Evolutionary conservation across 2,329 filamentous ascomycete species (phyloP).

Genomic region (Nemania abortiva): DNA sequence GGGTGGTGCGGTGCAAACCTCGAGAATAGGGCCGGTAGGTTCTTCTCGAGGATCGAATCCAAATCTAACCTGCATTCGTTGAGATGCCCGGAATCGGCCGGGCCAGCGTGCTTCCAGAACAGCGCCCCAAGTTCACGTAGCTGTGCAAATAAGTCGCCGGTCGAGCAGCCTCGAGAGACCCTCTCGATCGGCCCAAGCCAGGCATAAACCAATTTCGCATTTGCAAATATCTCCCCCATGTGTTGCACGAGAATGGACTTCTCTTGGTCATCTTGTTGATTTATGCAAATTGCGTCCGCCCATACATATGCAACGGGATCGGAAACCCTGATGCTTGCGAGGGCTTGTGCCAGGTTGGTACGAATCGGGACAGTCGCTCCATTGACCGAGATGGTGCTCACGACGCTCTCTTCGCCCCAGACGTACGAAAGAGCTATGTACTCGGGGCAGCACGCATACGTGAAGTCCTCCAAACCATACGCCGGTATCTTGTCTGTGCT

Average conservation of each 20-base stretch:
- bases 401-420: slow-evolving; percentile 27
- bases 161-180: not conserved
- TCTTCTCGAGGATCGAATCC: slow-evolving; percentile 19
- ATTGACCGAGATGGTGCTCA: slow-evolving; percentile 23
- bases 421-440: slow-evolving; percentile 33
- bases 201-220: slow-evolving; percentile 26
- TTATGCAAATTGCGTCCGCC: slow-evolving; percentile 34
- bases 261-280: slow-evolving; percentile 32
- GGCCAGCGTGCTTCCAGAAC: slow-evolving; percentile 31
- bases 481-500: not conserved
- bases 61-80: slow-evolving; percentile 17
- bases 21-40: not conserved
- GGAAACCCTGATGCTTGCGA: slow-evolving; percentile 14
- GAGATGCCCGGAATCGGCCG: not conserved
- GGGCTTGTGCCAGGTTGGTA: slow-evolving; percentile 21
- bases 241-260: slow-evolving; percentile 30
- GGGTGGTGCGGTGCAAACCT: slow-evolving; percentile 14
- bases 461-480: slow-evolving; percentile 17
- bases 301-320: slow-evolving; percentile 21
- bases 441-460: slow-evolving; percentile 5
- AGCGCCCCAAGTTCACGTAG: slow-evolving; percentile 14
- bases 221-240: slow-evolving; percentile 32
- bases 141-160: slow-evolving; percentile 19
- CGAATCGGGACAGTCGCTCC: slow-evolving; percentile 13
- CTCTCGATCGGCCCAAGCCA: slow-evolving; percentile 27